These are phyloP conservation scores for Fonsecaea pedrosoi DNA, from an alignment of 2,329 filamentous ascomycete genomes.

Conservation along the genomic window DNA sequence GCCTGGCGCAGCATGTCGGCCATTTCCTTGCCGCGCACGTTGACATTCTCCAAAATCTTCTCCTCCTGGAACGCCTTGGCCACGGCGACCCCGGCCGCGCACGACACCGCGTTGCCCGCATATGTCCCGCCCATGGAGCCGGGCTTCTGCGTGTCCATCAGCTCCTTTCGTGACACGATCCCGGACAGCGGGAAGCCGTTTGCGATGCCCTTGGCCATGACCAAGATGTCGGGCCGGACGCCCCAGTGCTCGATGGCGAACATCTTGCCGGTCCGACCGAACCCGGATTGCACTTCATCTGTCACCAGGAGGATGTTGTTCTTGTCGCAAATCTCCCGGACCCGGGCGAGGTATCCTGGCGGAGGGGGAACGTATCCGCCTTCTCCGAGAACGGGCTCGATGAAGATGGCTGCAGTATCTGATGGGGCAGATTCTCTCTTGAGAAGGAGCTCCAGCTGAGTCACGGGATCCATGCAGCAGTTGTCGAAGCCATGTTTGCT, in stretches of 20 bases:
- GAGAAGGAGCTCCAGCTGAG: conserved; percentile 46
- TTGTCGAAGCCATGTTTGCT: conserved; percentile 46
- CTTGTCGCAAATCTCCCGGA: conserved; percentile 53
- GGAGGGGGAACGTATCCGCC: conserved; percentile 48
- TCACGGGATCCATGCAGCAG: conserved; percentile 49
- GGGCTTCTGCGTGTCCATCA: conserved; percentile 48
- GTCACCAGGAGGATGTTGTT: conserved; percentile 52
- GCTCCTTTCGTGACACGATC: conserved; percentile 45
- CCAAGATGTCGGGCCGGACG: conserved; percentile 52
- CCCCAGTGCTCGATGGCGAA: conserved; percentile 53
- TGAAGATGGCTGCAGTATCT: conserved; percentile 48
- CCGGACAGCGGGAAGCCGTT: conserved; percentile 43
- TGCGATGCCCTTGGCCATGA: conserved; percentile 48
- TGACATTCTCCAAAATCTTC: conserved; percentile 48
- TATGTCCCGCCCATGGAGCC: conserved; percentile 50
- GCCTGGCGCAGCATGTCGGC: conserved; percentile 41
- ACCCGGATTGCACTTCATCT: conserved; percentile 55
- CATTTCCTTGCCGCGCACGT: conserved; percentile 42
- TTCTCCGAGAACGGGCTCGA: conserved; percentile 48
- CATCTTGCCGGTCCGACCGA: conserved; percentile 54
- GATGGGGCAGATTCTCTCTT: conserved; percentile 46
- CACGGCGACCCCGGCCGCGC: conserved; percentile 48
- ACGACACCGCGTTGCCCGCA: conserved; percentile 48
- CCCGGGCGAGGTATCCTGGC: conserved; percentile 44
- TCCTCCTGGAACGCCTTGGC: conserved; percentile 48